Base-by-base conservation (phyloP, 192 early-diverging fungal species). In the Kappamyces sp. region DNA sequence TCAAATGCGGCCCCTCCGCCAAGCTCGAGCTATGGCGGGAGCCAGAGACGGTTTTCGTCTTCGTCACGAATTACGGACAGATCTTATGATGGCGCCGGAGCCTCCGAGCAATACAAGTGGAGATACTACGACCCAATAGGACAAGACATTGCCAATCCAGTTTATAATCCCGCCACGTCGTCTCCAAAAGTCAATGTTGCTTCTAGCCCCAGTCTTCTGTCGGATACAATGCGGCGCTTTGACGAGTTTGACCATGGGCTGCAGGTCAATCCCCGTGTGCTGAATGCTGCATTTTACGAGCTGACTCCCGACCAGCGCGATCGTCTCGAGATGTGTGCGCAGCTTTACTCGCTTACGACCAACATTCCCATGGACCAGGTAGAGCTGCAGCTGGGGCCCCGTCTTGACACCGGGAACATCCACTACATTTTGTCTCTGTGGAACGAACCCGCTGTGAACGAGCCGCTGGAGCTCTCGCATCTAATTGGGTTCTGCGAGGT, bases 401-500 rank as follows among this genome's bases (percentile, higher is more conserved):
- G n/a, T 44, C 8, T 8, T 7, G 43, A 44, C n/a, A n/a, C 43
- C n/a, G n/a, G n/a, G n/a, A n/a, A n/a, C 43, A 39, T 15, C 1
- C 57, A 59, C 23, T 44, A 34, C 37, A 39, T 59, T 5, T 13
- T 59, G 34, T 59, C 57, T 10, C 3, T 59, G 3, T 59, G 57
- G 57, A 59, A 59, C 31, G 36, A 59, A 59, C 15, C 43, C 9
- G 32, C 38, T 47, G 31, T 34, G 10, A n/a, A 44, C 49, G 57
- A 40, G 33, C 49, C 3, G 34, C 31, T 40, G 5, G 35, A 59
- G 9, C 33, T 59, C 13, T 40, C 32, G 7, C 35, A 59, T 36
- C 32, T 59, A 33, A 59, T 59, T 47, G 57, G 57, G 35, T 59
- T 59, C 49, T 34, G 32, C 49, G 35, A 59, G 49, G 57, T 61